Conservation (phyloP, 345 rosid genomes). For the Linum lewisii region DNA sequence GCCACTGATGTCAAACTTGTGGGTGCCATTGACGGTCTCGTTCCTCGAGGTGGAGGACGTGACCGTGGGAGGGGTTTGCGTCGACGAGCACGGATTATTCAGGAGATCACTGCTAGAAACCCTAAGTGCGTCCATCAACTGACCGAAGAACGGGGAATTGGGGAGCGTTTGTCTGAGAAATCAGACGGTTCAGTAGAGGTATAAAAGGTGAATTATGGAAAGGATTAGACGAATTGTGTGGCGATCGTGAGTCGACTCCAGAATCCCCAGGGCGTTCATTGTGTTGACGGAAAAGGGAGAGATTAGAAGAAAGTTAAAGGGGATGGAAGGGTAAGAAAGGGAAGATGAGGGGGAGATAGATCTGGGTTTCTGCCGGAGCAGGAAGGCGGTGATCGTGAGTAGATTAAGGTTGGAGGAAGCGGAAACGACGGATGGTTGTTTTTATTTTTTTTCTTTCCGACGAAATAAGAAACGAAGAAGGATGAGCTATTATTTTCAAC, state of each 20-base stretch:
- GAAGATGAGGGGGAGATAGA: background rate
- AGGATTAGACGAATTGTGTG: background rate
- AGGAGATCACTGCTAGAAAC: background rate
- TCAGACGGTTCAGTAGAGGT: background rate
- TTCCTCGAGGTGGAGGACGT: conserved; percentile 45
- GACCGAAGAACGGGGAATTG: background rate
- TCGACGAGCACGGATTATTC: background rate
- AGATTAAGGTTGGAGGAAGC: background rate
- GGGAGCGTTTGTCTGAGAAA: background rate
- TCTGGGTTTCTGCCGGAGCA: background rate
- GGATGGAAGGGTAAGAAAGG: background rate
- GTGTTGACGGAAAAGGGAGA: background rate
- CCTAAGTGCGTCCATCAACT: conserved; percentile 2
- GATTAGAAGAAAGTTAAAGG: background rate
- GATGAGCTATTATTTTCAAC: too few species aligned
- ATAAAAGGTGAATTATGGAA: background rate
- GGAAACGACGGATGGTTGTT: too few species aligned
- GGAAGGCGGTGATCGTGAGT: background rate
- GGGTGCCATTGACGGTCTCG: conserved; percentile 62
- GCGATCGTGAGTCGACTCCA: background rate
- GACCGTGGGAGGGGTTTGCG: background rate
- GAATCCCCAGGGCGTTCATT: background rate
- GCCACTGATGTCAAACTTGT: conserved; percentile 55
- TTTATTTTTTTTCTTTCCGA: too few species aligned
- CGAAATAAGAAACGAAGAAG: too few species aligned